Evolutionary conservation across 305 asterid genomes (phyloP).

Genomic region (Plantago coronopus): DNA sequence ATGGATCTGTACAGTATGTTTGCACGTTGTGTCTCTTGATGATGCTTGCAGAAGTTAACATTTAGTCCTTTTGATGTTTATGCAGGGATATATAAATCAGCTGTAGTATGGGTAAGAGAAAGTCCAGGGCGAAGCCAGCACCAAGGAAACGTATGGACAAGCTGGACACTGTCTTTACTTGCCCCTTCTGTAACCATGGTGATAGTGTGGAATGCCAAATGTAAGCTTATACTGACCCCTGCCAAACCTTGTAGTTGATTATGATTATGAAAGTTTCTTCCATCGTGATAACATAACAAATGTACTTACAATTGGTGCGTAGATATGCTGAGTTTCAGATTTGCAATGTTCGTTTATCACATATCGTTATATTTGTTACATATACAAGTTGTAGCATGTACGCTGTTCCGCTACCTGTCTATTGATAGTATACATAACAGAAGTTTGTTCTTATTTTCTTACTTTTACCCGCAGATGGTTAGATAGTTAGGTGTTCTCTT

Average conservation of each 20-base stretch:
- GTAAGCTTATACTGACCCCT: constrained; percentile 32
- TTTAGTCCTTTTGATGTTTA: constrained; percentile 1
- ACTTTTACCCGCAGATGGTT: neutral
- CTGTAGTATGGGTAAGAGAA: constrained; percentile 88
- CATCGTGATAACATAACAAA: too few relatives aligned
- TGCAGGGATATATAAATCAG: constrained; percentile 1
- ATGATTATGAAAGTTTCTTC: too few relatives aligned
- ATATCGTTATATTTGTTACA: neutral
- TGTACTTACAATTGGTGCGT: neutral
- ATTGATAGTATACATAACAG: neutral
- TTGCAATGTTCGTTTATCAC: neutral
- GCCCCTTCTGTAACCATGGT: constrained; percentile 95
- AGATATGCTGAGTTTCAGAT: too few relatives aligned
- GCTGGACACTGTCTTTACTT: constrained; percentile 93
- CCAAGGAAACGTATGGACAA: constrained; percentile 91
- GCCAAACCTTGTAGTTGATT: too few relatives aligned
- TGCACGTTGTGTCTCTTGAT: neutral
- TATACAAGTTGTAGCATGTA: neutral
- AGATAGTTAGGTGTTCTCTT: neutral
- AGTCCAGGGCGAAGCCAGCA: constrained; percentile 91
- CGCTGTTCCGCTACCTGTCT: too few relatives aligned
- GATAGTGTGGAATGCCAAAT: constrained; percentile 87
- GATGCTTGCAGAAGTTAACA: constrained; percentile 1
- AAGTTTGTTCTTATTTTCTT: too few relatives aligned
- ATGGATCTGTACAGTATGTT: neutral